phyloP scores from a whole-genome alignment of 192 early-diverging fungal genomes.

The Funneliformis geosporum region DNA sequence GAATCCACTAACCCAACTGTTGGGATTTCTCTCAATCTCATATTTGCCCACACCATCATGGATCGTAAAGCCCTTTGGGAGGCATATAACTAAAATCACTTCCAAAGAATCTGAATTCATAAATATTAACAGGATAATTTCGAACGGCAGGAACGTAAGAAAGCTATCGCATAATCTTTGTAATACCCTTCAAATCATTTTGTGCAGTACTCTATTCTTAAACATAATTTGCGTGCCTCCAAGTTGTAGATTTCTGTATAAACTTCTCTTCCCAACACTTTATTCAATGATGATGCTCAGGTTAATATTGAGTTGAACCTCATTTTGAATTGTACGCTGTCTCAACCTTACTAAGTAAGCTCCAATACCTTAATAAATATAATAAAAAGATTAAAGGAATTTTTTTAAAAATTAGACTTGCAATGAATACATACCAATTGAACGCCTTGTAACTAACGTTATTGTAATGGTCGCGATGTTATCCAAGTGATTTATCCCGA shows the following conservation, averaged over 20 bases:
- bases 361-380: constrained; percentile 70
- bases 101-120: too few species aligned
- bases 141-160: too few species aligned
- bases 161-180: too few species aligned
- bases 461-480: constrained; percentile 91
- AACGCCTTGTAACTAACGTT: constrained; percentile 95
- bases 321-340: constrained; percentile 95
- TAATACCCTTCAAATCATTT: too few species aligned
- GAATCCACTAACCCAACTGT: constrained; percentile 82
- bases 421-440: constrained; percentile 67
- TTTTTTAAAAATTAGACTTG: neutral
- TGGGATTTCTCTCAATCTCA: constrained; percentile 58
- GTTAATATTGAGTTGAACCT: constrained; percentile 98
- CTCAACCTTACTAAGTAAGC: constrained; percentile 98
- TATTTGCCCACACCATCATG: constrained; percentile 79
- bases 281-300: constrained; percentile 95
- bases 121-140: too few species aligned
- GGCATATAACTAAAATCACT: constrained; percentile 83
- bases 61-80: constrained; percentile 86
- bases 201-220: constrained; percentile 97
- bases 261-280: constrained; percentile 96
- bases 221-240: constrained; percentile 99
- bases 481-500: constrained; percentile 97
- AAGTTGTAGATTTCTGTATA: constrained; percentile 97
- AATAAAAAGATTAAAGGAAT: neutral